Conservation (phyloP, 768 basidiomycete species). For the Scleroderma bovista region DNA sequence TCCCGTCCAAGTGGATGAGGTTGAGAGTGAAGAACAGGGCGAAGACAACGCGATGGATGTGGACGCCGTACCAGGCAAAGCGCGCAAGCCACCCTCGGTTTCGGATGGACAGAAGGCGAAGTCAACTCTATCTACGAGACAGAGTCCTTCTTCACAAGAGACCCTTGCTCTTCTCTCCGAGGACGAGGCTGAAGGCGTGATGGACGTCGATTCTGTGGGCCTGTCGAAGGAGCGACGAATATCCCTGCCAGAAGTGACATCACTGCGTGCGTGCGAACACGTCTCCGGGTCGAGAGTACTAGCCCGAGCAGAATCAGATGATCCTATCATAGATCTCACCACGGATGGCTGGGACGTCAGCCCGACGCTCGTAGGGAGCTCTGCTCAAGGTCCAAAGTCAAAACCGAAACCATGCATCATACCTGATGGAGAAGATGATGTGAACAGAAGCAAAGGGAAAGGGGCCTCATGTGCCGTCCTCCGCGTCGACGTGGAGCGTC, state of each 20-base stretch:
- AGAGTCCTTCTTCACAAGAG: conserved; percentile 11
- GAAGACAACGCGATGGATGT: conserved; percentile 10
- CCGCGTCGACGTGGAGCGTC: conserved; percentile 13
- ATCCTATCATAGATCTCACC: background rate
- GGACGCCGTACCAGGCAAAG: conserved; percentile 10
- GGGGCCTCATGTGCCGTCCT: conserved; percentile 11
- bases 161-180: conserved; percentile 19
- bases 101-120: conserved; percentile 1
- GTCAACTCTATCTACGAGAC: conserved; percentile 3
- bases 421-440: background rate
- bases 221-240: conserved; percentile 3
- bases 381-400: conserved; percentile 6
- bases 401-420: background rate
- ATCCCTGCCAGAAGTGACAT: background rate
- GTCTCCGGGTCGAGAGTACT: too few relatives aligned
- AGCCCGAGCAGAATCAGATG: background rate
- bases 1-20: conserved; percentile 5
- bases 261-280: background rate
- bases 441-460: background rate
- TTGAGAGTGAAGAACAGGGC: conserved; percentile 9
- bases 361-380: conserved; percentile 22
- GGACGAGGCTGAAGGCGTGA: conserved; percentile 13
- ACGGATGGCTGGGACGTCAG: conserved; percentile 18
- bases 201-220: conserved; percentile 25
- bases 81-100: background rate